Conservation (phyloP, 1,284 basidiomycete species). For the Puccinia coronata region DNA sequence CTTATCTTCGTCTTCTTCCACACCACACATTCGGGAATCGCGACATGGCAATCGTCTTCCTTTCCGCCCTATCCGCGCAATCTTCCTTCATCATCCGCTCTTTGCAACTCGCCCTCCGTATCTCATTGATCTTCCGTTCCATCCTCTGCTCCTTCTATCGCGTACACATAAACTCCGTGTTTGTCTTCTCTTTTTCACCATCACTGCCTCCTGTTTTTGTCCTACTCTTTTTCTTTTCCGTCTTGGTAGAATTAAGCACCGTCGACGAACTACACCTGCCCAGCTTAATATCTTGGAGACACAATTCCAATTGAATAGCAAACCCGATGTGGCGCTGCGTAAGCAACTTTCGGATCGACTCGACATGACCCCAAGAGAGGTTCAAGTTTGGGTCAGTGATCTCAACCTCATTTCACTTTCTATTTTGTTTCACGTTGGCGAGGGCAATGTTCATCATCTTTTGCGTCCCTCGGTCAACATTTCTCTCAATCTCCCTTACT, state of each 20-base stretch:
- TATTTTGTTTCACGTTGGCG: background rate
- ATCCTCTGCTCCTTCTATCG: background rate
- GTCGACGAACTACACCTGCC: conserved; percentile 55
- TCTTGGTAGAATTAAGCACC: conserved; percentile 56
- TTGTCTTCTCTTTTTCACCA: too few species aligned
- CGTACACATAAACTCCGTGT: too few species aligned
- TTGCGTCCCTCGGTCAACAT: background rate
- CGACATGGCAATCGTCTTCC: too few species aligned
- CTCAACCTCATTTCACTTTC: background rate
- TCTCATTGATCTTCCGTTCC: background rate
- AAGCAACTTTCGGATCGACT: conserved; percentile 76
- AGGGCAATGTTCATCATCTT: background rate
- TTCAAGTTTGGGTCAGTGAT: conserved; percentile 70
- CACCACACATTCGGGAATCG: background rate
- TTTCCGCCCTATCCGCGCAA: too few species aligned
- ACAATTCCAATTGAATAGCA: conserved; percentile 80
- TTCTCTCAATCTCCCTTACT: background rate
- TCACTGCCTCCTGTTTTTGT: background rate
- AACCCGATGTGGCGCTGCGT: conserved; percentile 78
- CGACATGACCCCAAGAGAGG: conserved; percentile 85
- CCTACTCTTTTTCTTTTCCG: background rate
- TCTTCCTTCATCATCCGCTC: background rate
- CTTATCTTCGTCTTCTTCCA: background rate
- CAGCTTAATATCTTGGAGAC: conserved; percentile 69
- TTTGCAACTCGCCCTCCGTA: background rate